Base-by-base conservation (phyloP, 2,329 filamentous ascomycete species). In the Fusarium sp. region DNA sequence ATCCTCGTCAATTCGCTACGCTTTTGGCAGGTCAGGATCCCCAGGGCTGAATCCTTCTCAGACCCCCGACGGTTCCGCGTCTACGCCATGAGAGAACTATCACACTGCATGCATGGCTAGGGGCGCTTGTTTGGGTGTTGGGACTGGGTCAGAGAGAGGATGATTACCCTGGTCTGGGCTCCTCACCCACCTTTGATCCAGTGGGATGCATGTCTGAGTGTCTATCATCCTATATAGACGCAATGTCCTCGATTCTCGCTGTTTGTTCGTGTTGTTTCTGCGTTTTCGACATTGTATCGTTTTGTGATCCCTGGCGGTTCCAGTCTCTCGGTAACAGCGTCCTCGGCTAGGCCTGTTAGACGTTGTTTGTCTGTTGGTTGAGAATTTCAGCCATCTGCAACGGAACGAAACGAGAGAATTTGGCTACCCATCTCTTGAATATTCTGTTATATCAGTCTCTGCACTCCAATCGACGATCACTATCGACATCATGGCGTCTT, bases 401-500 rank as follows among this genome's bases (percentile, higher is more conserved):
- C 66, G 44, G 38, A 50, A 44, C 50, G 18, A 59, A 50, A 44
- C 50, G 18, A 59, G 45, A 36, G 18, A 51, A 45, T 43, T 33
- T 39, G 44, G 51, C 52, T 38, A 40, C 56, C 51, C 59, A 15
- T 64, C 59, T 52, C n/a, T 28, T 18, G 45, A 48, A 28, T 43
- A 28, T 42, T 52, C 56, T 54, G 22, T 15, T 49, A 58, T 43
- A 49, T 22, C 62, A 43, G 20, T 43, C 40, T 24, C 28, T 43
- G 49, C 38, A 15, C 43, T 43, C 53, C 43, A 31, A 43, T 44
- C 43, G 43, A 46, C 54, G 20, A 26, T 63, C 56, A 52, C 54
- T 55, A 63, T 53, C 53, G 53, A 48, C 58, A 66, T 57, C 54
- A 84, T 84, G 82, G 72, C 81, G 38, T 78, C 76, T 60, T 74